Base-by-base conservation (phyloP, 495 filamentous ascomycete species). In the Evansstolkia leycettana region DNA sequence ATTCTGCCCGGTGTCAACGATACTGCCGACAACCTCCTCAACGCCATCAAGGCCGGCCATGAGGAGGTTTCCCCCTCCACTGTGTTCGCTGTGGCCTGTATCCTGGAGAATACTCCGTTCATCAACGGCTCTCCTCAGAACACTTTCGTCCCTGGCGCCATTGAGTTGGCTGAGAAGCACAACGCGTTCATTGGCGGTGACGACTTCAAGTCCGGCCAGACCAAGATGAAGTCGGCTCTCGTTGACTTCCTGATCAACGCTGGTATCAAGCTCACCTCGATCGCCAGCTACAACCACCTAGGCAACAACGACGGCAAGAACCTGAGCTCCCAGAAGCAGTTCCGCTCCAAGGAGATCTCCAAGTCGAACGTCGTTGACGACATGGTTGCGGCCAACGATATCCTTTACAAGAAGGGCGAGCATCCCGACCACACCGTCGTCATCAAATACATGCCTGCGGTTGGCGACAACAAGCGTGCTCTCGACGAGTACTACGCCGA, bases 251-350 rank as follows among this genome's bases (percentile, higher is more conserved):
- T 98, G 50, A 90, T 98, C 78, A 94, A 78, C 58, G 92, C 90
- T 37, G 90, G 90, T 56, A 94, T 98, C 72, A 94, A 94, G 73
- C 79, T 98, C 47, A 98, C 92, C 36, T 94, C 92, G 36, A 96
- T 98, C 62, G 84, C 90, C 47, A 90, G 83, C 67, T 98, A 96
- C 75, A 98, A 98, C 73, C 92, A 96, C 64, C 80, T 98, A 32
- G 90, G 90, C 52, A 98, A 98, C 72, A 98, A 98, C 54, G 90
- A 98, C 55, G 90, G 90, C 69, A 94, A 84, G 77, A 98, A 98
- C 68, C 62, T 98, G 45, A 92, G 82, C 67, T 94, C 86, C 15
- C 88, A 95, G 60, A 82, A 78, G 70, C 92, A 95, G 60, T 98
- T 98, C 75, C 85, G 90, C 51, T 94, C 86, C 59, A 98, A 98